phyloP scores from a whole-genome alignment of 2,329 filamentous ascomycete genomes.

The Exserohilum turcica region DNA sequence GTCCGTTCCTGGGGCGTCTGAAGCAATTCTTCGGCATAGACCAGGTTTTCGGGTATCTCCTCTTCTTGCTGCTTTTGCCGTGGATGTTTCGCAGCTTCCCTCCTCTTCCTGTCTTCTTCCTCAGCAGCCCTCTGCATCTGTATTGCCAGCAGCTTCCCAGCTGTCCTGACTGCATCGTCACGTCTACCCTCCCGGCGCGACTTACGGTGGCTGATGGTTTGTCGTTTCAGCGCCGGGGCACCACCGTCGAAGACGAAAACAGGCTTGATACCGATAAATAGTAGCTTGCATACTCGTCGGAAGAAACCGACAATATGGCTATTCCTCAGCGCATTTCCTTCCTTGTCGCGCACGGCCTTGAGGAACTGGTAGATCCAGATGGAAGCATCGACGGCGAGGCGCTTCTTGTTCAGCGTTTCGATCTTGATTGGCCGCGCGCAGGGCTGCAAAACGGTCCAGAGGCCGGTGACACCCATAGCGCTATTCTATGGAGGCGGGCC shows the following conservation, averaged over 20 bases:
- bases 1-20: slow-evolving; percentile 78
- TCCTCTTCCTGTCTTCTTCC: slow-evolving; percentile 75
- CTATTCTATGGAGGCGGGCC: slow-evolving; percentile 12
- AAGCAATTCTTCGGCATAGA: slow-evolving; percentile 89
- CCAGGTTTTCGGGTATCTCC: slow-evolving; percentile 74
- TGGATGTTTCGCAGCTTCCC: slow-evolving; percentile 48
- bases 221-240: slow-evolving; percentile 85
- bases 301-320: slow-evolving; percentile 98
- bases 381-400: slow-evolving; percentile 94
- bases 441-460: slow-evolving; percentile 95
- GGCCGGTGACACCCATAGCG: slow-evolving; percentile 92
- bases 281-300: slow-evolving; percentile 93
- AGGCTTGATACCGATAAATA: slow-evolving; percentile 94
- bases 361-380: slow-evolving; percentile 99
- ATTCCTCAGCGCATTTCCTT: slow-evolving; percentile 94
- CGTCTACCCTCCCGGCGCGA: slow-evolving; percentile 81
- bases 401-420: slow-evolving; percentile 93
- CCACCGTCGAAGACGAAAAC: slow-evolving; percentile 99
- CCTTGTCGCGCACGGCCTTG: slow-evolving; percentile 97
- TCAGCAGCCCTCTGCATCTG: slow-evolving; percentile 93
- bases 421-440: slow-evolving; percentile 95
- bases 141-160: slow-evolving; percentile 86
- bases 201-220: slow-evolving; percentile 82
- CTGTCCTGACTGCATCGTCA: slow-evolving; percentile 91
- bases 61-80: slow-evolving; percentile 64